Conservation (phyloP, 73 alveolate species). For the Blepharisma stoltei region DNA sequence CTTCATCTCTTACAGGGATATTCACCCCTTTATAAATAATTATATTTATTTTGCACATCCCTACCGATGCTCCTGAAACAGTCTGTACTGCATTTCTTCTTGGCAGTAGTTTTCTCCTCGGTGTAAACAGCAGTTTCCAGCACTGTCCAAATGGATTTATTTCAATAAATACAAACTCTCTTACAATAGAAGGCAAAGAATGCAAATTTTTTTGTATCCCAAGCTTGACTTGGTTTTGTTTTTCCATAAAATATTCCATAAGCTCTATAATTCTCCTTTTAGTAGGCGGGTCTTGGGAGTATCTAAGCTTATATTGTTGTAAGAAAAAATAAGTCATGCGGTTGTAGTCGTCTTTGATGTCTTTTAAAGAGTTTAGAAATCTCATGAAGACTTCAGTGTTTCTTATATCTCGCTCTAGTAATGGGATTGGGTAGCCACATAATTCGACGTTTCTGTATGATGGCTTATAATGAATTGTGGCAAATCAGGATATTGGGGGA, state of each 20-base stretch:
- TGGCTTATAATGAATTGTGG: no score
- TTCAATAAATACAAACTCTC: conserved; percentile 49
- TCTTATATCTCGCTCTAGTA: conserved; percentile 70
- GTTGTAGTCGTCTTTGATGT: background rate
- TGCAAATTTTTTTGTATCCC: conserved; percentile 37
- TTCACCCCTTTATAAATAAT: conserved; percentile 26
- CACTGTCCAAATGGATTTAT: conserved; percentile 43
- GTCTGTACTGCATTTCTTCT: conserved; percentile 27
- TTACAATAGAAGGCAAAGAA: conserved; percentile 46
- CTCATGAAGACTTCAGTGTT: conserved; percentile 32
- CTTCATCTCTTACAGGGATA: conserved; percentile 24
- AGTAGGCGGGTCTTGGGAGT: conserved; percentile 32
- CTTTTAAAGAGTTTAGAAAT: conserved; percentile 31
- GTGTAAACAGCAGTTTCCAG: conserved; percentile 44
- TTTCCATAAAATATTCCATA: conserved; percentile 19
- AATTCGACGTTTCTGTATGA: conserved; percentile 57
- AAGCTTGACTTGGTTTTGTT: conserved; percentile 4
- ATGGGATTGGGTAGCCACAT: conserved; percentile 57
- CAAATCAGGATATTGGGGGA: no score
- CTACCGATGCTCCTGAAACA: background rate
- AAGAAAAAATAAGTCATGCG: conserved; percentile 27
- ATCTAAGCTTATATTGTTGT: conserved; percentile 27
- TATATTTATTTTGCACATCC: background rate
- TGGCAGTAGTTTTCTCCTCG: conserved; percentile 52
- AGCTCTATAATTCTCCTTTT: conserved; percentile 32